Evolutionary conservation across 78 protist genomes (phyloP).

Genomic region (Dictyostelium purpureum): DNA sequence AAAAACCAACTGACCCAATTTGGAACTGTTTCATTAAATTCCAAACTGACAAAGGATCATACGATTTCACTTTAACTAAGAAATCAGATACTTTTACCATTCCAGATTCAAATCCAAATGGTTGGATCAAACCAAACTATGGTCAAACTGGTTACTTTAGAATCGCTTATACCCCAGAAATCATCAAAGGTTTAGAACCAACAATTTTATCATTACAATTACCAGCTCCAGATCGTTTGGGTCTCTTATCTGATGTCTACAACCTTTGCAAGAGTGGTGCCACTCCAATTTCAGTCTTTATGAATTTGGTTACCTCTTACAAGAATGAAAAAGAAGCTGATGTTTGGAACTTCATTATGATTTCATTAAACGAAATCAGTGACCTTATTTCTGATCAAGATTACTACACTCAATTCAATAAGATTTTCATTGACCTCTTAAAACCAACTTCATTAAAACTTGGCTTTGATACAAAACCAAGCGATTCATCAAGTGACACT

Average conservation of each 20-base stretch:
- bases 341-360: conserved; percentile 52
- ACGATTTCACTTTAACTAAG: neutral
- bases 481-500: conserved; percentile 18
- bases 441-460: conserved; percentile 22
- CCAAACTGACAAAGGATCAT: neutral
- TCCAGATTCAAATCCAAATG: neutral
- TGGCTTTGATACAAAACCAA: conserved; percentile 32
- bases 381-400: neutral
- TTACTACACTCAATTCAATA: neutral
- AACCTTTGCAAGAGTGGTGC: neutral
- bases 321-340: conserved; percentile 51
- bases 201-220: conserved; percentile 19
- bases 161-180: conserved; percentile 49
- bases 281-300: conserved; percentile 1
- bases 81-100: neutral
- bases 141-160: conserved; percentile 86
- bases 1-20: neutral
- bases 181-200: neutral
- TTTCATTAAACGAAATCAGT: neutral
- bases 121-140: conserved; percentile 88
- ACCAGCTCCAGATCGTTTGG: conserved; percentile 8
- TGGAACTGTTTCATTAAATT: conserved; percentile 32
- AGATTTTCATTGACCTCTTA: neutral
- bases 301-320: conserved; percentile 64
- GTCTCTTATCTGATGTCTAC: neutral